Base-by-base conservation (phyloP, 1,284 basidiomycete species). In the Apiotrichum mycotoxinovorans region DNA sequence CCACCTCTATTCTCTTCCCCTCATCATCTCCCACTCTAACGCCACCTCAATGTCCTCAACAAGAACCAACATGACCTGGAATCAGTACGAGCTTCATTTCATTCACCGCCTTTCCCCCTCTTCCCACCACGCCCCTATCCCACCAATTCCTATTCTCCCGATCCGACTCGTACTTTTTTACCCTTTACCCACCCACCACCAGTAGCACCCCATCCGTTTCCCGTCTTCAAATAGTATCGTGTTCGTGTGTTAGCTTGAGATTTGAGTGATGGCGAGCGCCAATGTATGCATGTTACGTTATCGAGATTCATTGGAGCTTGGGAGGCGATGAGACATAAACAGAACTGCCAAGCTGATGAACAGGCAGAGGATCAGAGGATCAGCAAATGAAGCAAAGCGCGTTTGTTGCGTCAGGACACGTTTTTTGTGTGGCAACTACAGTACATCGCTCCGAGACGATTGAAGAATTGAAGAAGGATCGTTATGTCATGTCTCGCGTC, bases 251-350 rank as follows among this genome's bases (percentile, higher is more conserved):
- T 33, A 23, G 30, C 12, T 5, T 30, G 35, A 37, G 35, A 37
- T 14, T n/a, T 18, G 35, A 46, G 44, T 20, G 23, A 44, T 25
- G 23, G 43, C 43, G 10, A 44, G 43, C 18, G 27, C 44, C 44
- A 18, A 15, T 46, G 44, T 46, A 46, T 46, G 26, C 44, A 46
- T 46, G 44, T 46, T 46, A 46, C 44, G 44, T 46, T 46, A 46
- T 46, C 44, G 42, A 27, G 17, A 14, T 10, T 14, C 35, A 4
- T 4, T 4, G 11, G 11, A 15, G 17, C 35, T 4, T 14, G 9
- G 14, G 35, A 37, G 35, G 35, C 35, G 17, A 37, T 30, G 30
- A 30, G 5, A 7, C 8, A 37, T 9, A 37, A 37, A 18, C 35
- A 9, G 30, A 30, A 12, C 30, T 7, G 30, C 30, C 12, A 30